These are phyloP conservation scores for Globisporangium viniferum DNA, from an alignment of 352 stramenopile species.

Conservation along the genomic window DNA sequence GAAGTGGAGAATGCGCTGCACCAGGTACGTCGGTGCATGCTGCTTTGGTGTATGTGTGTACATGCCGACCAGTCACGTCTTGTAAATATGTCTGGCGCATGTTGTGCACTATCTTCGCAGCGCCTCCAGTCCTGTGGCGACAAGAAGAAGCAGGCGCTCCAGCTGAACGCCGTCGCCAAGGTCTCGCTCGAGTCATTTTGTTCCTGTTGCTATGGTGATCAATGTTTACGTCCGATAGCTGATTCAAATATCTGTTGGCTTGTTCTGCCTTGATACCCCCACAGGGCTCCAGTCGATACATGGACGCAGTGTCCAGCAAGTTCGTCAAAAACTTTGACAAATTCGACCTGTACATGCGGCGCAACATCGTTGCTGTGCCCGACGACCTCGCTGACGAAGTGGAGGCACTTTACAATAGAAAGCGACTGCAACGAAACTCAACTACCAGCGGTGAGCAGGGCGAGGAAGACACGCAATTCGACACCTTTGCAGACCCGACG, in stretches of 20 bases:
- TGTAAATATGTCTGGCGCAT: not conserved
- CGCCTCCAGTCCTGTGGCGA: constrained; percentile 21
- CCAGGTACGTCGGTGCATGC: constrained; percentile 27
- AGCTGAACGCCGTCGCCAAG: constrained; percentile 63
- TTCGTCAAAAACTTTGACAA: constrained; percentile 86
- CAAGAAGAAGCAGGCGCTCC: constrained; percentile 61
- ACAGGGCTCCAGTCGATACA: constrained; percentile 59
- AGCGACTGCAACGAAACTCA: constrained; percentile 5
- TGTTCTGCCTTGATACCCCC: not conserved
- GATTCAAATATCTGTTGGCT: not conserved
- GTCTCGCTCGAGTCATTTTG: constrained; percentile 17
- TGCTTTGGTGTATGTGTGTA: no score
- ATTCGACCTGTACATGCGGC: constrained; percentile 73
- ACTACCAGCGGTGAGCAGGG: constrained; percentile 13
- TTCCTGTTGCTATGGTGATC: not conserved
- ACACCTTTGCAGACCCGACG: not conserved
- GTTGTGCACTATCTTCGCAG: not conserved
- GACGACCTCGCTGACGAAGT: constrained; percentile 40
- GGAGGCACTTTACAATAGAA: constrained; percentile 29
- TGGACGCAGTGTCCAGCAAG: constrained; percentile 48
- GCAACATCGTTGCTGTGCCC: constrained; percentile 71
- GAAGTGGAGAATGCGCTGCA: constrained; percentile 71
- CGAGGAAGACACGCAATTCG: constrained; percentile 7
- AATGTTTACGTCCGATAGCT: not conserved
- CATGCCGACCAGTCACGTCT: not conserved